Percentiles rank a stretch among this genome's conserved stretches.
Evolutionary conservation across 1,139 yeast genomes (phyloP).

Genomic region (Yamadazyma buinensis): DNA sequence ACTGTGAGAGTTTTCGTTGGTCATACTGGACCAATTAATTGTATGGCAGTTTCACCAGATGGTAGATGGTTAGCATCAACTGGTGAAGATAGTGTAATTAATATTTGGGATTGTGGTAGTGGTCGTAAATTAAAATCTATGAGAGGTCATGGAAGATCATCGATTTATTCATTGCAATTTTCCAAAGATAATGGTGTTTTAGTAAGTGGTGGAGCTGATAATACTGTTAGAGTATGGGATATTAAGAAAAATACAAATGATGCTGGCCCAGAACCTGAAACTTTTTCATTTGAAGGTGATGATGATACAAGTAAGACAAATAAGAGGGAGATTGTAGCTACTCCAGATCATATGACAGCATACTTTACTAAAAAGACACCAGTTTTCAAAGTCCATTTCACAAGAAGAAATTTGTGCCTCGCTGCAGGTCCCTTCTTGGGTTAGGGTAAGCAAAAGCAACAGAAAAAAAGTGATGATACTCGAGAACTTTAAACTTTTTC

Average conservation of each 20-base stretch:
- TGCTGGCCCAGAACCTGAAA: constrained; percentile 78
- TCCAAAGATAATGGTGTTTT: constrained; percentile 85
- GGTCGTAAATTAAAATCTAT: constrained; percentile 80
- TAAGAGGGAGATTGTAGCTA: constrained; percentile 71
- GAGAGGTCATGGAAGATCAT: constrained; percentile 88
- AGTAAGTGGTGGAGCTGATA: constrained; percentile 91
- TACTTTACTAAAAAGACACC: constrained; percentile 94
- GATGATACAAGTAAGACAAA: constrained; percentile 18
- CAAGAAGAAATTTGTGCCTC: constrained; percentile 82
- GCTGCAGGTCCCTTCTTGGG: constrained; percentile 81
- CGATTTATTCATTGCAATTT: constrained; percentile 82
- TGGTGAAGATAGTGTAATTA: constrained; percentile 87
- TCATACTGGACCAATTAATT: constrained; percentile 82
- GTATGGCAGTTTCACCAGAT: constrained; percentile 89
- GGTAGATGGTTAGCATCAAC: constrained; percentile 97
- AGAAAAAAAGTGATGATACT: too few species aligned
- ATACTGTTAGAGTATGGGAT: constrained; percentile 95
- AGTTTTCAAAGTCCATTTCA: constrained; percentile 87
- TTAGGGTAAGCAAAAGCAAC: too few species aligned
- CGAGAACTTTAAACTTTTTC: too few species aligned
- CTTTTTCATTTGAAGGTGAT: constrained; percentile 34
- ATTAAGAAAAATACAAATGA: constrained; percentile 80
- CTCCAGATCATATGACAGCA: constrained; percentile 89
- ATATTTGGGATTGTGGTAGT: constrained; percentile 92
- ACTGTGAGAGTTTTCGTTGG: constrained; percentile 94